Evolutionary conservation across 2,329 filamentous ascomycete genomes (phyloP).

Genomic region (Sordariomycetes sp.): DNA sequence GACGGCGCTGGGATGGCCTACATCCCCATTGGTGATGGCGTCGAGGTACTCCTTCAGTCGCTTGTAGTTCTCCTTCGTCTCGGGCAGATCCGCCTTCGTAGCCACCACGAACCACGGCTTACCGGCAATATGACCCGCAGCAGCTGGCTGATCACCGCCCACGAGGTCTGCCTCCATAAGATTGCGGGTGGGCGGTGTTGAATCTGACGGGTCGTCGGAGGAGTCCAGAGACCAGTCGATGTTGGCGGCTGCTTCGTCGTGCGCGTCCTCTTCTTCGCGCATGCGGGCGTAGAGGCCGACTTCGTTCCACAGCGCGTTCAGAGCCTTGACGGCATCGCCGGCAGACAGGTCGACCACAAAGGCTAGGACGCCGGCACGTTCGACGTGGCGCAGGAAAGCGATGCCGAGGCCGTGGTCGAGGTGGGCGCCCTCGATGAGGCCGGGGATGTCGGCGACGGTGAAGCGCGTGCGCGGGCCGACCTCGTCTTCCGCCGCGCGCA

Average conservation of each 20-base stretch:
- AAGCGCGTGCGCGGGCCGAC: conserved; percentile 60
- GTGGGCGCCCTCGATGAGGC: conserved; percentile 85
- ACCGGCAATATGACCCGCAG: conserved; percentile 63
- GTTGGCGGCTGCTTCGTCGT: conserved; percentile 46
- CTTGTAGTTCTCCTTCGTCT: conserved; percentile 69
- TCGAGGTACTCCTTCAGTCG: conserved; percentile 62
- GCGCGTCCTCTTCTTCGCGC: conserved; percentile 63
- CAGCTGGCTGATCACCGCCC: conserved; percentile 5
- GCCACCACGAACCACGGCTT: conserved; percentile 97
- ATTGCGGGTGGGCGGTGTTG: conserved; percentile 3
- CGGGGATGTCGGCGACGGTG: conserved; percentile 92
- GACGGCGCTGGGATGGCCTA: conserved; percentile 64
- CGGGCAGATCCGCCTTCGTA: conserved; percentile 79
- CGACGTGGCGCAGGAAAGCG: conserved; percentile 87
- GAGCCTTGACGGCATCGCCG: conserved; percentile 67
- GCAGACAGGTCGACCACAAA: conserved; percentile 84
- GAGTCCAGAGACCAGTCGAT: conserved; percentile 50
- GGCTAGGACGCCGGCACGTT: conserved; percentile 83
- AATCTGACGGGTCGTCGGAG: conserved; percentile 1
- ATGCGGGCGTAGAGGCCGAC: conserved; percentile 78
- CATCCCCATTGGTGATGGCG: conserved; percentile 50
- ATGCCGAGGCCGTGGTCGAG: conserved; percentile 85
- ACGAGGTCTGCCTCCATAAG: conserved; percentile 11
- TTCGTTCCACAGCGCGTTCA: conserved; percentile 82
- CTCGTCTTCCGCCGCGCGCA: conserved; percentile 18